Conservation (phyloP, 2,329 filamentous ascomycete genomes). For the Fusarium nygamai region DNA sequence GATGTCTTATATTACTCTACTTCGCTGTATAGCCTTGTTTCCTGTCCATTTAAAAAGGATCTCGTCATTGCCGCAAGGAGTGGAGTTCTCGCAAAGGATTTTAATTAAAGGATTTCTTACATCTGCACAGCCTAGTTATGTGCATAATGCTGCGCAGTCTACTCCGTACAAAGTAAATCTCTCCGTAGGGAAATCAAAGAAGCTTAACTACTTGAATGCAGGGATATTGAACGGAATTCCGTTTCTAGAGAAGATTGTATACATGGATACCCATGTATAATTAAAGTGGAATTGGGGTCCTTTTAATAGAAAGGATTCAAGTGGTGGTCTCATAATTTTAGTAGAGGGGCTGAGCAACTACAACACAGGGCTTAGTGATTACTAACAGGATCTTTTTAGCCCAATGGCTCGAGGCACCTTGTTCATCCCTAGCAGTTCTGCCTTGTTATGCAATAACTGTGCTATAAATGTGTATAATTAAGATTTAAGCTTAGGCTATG, state of each 20-base stretch:
- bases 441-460: background rate
- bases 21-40: background rate
- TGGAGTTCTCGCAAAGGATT: background rate
- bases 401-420: background rate
- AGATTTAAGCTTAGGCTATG: background rate
- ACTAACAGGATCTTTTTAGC: background rate
- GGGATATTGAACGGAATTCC: background rate
- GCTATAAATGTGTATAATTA: background rate
- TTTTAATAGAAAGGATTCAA: background rate
- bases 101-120: rapidly evolving
- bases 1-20: background rate
- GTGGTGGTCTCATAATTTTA: background rate
- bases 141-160: rapidly evolving
- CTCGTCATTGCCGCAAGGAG: background rate
- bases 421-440: background rate
- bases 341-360: background rate
- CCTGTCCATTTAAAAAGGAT: background rate
- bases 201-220: background rate
- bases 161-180: too few species aligned
- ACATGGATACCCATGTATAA: background rate
- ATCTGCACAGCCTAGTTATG: background rate
- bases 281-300: background rate
- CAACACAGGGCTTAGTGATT: background rate
- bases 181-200: background rate
- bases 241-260: background rate